Base-by-base conservation (phyloP, 2,329 filamentous ascomycete genomes). In the Paecilomyces sp. region DNA sequence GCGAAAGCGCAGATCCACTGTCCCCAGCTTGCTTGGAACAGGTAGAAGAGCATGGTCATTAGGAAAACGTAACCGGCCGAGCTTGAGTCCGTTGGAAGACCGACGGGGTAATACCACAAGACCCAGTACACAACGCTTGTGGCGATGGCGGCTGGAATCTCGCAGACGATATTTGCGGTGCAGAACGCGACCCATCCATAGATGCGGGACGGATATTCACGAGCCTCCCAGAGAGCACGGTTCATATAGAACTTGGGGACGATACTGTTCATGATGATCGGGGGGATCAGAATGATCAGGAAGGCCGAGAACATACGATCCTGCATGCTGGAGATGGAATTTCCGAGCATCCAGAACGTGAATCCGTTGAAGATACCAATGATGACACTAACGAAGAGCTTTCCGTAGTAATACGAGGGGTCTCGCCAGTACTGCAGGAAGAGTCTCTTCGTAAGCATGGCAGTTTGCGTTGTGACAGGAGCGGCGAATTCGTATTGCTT, bases 1-100 rank as follows among this genome's bases (percentile, higher is more conserved):
- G 90, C 88, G 72, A 92, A 92, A 0, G 91, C 90, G 63, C 87
- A 89, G 65, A 94, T 91, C 89, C 89, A 93, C 71, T 92, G 90
- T 22, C 88, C 91, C 89, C 87, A 92, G 65, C 81, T 86, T 33
- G 82, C 83, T 71, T 87, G 83, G 80, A 92, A 92, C 7, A 92
- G 73, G 78, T 86, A 91, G 77, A 92, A 92, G 0, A 93, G 80
- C 68, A 92, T 77, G 0, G 84, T 84, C 88, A 94, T 92, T 28
- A 93, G 76, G 77, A 89, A 93, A 15, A 88, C 83, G 71, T 92
- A 93, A 12, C 90, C 90, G 0, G 88, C 83, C 0, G 84, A 84
- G 1, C 81, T 80, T 34, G 84, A 82, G 61, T 88, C 84, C 0
- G 80, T 81, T 0, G 89, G 88, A 1, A 92, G 77, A 0, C 90